Evolutionary conservation across 2,329 filamentous ascomycete species (phyloP), one percentile per base, ranked within the genome.

Genomic region (Colletotrichum sp.): DNA sequence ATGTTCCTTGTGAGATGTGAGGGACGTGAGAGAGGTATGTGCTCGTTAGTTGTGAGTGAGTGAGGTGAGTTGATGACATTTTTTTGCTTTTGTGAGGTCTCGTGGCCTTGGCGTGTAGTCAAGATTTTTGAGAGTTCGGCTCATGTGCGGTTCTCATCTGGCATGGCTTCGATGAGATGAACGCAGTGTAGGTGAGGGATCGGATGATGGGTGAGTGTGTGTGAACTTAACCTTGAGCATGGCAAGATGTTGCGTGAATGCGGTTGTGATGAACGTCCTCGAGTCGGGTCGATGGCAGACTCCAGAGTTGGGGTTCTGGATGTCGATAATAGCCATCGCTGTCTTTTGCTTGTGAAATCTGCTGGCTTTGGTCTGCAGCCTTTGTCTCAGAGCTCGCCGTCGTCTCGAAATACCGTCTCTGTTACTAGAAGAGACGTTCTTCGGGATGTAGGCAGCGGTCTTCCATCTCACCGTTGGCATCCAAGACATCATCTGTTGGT

Each of bases 371-470:
- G 18, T 52, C 3, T 52, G 44, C 6, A 21, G n/a, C 0, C 44
- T 13, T 21, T 0, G 0, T 49, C 10, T 21, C 18, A 21, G n/a
- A 49, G 44, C n/a, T 2, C n/a, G 44, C 44, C n/a, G n/a, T 21
- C 44, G n/a, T 21, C 44, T 2, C n/a, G 12, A 21, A 12, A 12
- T 0, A 13, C n/a, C 4, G 0, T 2, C 44, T 49, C 0, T 21
- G n/a, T 1, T 3, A 6, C 6, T 21, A 7, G 44, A 21, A 21
- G n/a, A 49, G 18, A 49, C 18, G 44, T 49, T 13, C 44, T 49
- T 21, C 3, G 44, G 44, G n/a, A 21, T 49, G 6, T 21, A 21
- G 1, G 6, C 44, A 49, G 1, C 44, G 44, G 44, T 13, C 6
- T 21, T 2, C n/a, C 10, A 2, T n/a, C 44, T 8, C 44, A 21